Percentiles rank a stretch among this genome's conserved stretches.
phyloP scores from a whole-genome alignment of 306 rosid genomes.

The Cucurbita maxima region DNA sequence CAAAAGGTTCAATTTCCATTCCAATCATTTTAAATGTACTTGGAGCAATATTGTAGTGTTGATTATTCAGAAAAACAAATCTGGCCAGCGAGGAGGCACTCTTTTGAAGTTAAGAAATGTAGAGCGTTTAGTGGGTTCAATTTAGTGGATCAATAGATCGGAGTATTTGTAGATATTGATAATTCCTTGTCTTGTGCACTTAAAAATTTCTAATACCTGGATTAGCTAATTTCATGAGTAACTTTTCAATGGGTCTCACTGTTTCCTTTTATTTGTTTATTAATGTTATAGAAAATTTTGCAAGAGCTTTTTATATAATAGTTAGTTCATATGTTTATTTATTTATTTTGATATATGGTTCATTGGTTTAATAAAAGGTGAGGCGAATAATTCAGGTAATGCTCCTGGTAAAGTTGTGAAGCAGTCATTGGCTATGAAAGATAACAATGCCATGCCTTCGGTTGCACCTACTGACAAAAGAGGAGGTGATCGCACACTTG shows the following conservation, averaged over 20 bases:
- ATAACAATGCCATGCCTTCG: slow-evolving; percentile 16
- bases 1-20: slow-evolving; percentile 35
- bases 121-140: background rate
- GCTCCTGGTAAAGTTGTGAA: slow-evolving; percentile 25
- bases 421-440: slow-evolving; percentile 38
- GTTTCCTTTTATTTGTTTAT: background rate
- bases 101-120: background rate
- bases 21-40: background rate
- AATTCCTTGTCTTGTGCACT: background rate
- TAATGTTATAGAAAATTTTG: slow-evolving; percentile 4
- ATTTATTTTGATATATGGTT: background rate
- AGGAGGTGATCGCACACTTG: slow-evolving; percentile 37
- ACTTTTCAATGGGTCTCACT: background rate
- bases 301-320: background rate
- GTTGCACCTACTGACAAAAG: slow-evolving; percentile 37
- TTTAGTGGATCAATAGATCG: background rate
- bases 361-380: slow-evolving; percentile 8
- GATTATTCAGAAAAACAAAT: background rate
- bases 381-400: slow-evolving; percentile 28
- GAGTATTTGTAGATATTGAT: background rate
- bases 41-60: background rate
- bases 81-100: background rate
- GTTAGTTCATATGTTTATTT: background rate
- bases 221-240: background rate
- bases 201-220: background rate